These are phyloP conservation scores for Oenanthe sinensis DNA, from an alignment of 129 eudicot species.

Conservation along the genomic window DNA sequence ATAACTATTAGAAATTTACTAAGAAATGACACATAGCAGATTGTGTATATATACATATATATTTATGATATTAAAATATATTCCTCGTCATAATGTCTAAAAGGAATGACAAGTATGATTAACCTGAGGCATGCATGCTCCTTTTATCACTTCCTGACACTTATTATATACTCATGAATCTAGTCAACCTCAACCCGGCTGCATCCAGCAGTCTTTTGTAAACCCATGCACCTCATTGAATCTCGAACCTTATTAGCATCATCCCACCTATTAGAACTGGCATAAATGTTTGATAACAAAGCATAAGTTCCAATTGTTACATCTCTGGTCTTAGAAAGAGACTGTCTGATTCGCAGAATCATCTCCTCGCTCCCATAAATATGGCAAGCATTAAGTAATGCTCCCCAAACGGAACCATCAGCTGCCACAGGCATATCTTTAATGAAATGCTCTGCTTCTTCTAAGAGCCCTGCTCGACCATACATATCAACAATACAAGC, in stretches of 20 bases:
- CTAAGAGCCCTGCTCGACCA: conserved; percentile 9
- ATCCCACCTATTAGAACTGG: conserved; percentile 8
- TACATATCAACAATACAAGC: conserved; percentile 10
- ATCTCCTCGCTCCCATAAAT: conserved; percentile 14
- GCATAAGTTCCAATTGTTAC: conserved; percentile 24
- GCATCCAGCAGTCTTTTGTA: conserved; percentile 3
- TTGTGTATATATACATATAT: too few relatives aligned
- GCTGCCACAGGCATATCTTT: conserved; percentile 3
- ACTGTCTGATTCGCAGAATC: conserved; percentile 11
- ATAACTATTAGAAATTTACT: too few relatives aligned
- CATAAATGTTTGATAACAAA: conserved; percentile 22
- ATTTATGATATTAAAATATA: too few relatives aligned
- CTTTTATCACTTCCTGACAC: neutral
- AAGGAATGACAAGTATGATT: too few relatives aligned
- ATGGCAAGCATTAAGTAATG: conserved; percentile 11
- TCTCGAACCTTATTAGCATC: conserved; percentile 7
- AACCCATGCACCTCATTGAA: conserved; percentile 8
- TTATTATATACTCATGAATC: neutral
- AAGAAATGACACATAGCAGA: too few relatives aligned
- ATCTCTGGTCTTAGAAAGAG: conserved; percentile 17
- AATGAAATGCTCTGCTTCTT: neutral
- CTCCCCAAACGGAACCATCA: conserved; percentile 9
- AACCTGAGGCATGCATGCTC: too few relatives aligned
- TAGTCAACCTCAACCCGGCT: conserved; percentile 2
- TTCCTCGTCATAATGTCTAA: too few relatives aligned